Evolutionary conservation across 768 basidiomycete species (phyloP), one percentile per base, ranked within the genome.

Genomic region (Podaxis pistillaris): DNA sequence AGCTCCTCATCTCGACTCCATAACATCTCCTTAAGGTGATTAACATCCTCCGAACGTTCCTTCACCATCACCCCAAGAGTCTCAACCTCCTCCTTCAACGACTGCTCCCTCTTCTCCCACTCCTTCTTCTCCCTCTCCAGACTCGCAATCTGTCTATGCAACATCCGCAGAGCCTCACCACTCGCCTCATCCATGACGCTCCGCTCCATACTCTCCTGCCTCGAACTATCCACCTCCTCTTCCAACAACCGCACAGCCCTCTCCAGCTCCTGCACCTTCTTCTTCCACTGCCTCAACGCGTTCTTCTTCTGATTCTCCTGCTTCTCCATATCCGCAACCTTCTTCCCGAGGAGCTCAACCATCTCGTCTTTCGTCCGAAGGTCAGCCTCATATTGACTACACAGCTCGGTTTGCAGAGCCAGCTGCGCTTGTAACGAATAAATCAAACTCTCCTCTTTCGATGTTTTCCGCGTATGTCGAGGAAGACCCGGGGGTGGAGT

Each of bases 131-230:
- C 90, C 47, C 83, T 76, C 68, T 92, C 89, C 40, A 96, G 78
- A n/a, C 83, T 81, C 7, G 84, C 82, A 65, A 98, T 93, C 70
- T 91, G 88, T 4, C 82, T 74, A 68, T 98, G 92, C 49, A 97
- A 81, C 74, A 86, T 86, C 50, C 91, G 81, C 69, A 98, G 77
- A 33, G 88, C 93, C 73, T 87, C 87, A 1, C 89, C 83, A 63
- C 89, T 91, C 1, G 91, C 89, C 66, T 88, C 89, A 68, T 91
- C 90, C 81, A 96, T 95, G 44, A 96, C 75, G 65, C 93, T 91
- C 19, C 88, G 78, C 63, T 91, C 89, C 73, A 93, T 77, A 68
- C 88, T 91, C 69, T 92, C 91, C 67, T 91, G 87, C 44, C 94
- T 81, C 47, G 89, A 90, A 6, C 84, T 80, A 64, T 98, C 96